These are phyloP conservation scores for Neofusicoccum ribis DNA, from an alignment of 2,329 filamentous ascomycete genomes.

Conservation along the genomic window DNA sequence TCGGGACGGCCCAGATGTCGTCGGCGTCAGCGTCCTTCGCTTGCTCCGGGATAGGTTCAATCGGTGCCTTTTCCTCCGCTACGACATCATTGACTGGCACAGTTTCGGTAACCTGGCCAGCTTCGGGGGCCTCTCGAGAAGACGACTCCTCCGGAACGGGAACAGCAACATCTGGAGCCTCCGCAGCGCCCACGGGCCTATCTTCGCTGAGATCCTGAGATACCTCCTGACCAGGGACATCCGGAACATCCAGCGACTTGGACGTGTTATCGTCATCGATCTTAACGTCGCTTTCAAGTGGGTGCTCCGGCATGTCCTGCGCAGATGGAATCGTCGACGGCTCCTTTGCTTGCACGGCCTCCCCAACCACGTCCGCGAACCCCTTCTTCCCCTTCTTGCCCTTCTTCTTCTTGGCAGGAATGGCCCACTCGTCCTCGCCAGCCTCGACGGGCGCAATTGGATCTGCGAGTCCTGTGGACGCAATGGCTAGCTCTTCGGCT, in stretches of 20 bases:
- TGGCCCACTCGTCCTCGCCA: constrained; percentile 20
- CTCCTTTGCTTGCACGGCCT: not conserved
- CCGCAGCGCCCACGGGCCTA: not conserved
- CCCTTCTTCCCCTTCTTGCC: constrained; percentile 25
- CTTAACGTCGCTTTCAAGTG: not conserved
- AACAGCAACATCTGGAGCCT: too few relatives aligned
- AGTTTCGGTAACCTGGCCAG: not conserved
- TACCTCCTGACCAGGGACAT: not conserved
- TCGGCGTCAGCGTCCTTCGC: constrained; percentile 16
- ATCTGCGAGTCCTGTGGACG: not conserved
- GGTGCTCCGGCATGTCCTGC: not conserved
- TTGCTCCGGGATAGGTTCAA: not conserved
- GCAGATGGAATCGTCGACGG: not conserved
- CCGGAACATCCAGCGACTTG: not conserved
- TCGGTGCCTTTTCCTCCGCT: not conserved
- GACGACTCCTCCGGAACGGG: not conserved
- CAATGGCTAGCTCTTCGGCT: not conserved
- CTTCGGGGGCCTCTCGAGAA: not conserved
- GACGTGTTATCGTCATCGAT: not conserved
- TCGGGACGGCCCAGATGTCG: not conserved
- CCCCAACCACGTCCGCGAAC: not conserved
- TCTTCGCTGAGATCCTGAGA: not conserved
- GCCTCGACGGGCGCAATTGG: not conserved
- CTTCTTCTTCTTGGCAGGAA: constrained; percentile 26
- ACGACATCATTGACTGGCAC: not conserved